Evolutionary conservation across 177 flowering plant species (phyloP), one percentile per base, ranked within the genome.

Genomic region (Tripterygium wilfordii): DNA sequence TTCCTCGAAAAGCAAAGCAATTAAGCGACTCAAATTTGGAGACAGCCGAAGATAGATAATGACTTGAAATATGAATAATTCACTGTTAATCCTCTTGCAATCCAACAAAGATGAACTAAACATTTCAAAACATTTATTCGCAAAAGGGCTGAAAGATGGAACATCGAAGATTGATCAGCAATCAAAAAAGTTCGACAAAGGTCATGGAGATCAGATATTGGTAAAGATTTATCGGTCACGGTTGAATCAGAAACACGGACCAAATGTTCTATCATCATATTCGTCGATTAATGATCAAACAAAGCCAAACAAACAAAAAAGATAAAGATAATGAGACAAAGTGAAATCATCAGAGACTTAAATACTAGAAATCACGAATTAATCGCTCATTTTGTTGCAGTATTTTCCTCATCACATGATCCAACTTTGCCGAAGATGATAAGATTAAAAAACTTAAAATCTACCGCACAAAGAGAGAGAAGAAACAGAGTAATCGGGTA

Each of bases 231-330:
- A 30, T 61, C 58, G 45, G 57, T 53, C 64, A 60, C 58, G 48
- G 32, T 60, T 53, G 19, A 47, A 23, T 60, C 64, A 60, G 64
- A 60, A 60, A 60, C 64, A 60, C 57, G 64, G 63, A 58, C 63
- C 63, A 58, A 58, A 14, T 14, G 5, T 15, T 24, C 10, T 12
- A 29, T 42, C 64, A 60, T 60, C 64, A 53, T 45, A n/a, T n/a
- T n/a, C n/a, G n/a, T n/a, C n/a, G n/a, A n/a, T n/a, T n/a, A n/a
- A n/a, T n/a, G n/a, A n/a, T n/a, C n/a, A n/a, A n/a, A n/a, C n/a
- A n/a, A n/a, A n/a, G n/a, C n/a, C n/a, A n/a, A n/a, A n/a, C n/a
- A n/a, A n/a, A n/a, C n/a, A n/a, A n/a, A n/a, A n/a, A n/a, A n/a
- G n/a, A n/a, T n/a, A n/a, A n/a, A n/a, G n/a, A n/a, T n/a, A n/a